Conservation (phyloP, 257 asterid species). For the Solanum acaule region DNA sequence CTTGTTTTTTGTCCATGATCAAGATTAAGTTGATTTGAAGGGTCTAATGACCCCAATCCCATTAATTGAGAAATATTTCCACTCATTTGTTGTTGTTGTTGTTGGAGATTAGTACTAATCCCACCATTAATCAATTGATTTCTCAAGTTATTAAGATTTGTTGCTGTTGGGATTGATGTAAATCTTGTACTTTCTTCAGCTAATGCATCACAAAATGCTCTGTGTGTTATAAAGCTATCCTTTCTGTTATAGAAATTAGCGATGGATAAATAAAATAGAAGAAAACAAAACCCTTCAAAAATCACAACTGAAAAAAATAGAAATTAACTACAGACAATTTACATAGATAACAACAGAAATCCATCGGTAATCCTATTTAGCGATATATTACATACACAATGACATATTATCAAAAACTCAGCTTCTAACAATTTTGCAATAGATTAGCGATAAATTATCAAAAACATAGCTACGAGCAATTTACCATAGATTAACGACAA, state of each 20-base stretch:
- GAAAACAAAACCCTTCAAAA: not conserved
- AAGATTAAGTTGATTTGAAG: constrained; percentile 10
- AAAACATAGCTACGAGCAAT: too few relatives aligned
- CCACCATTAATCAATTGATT: constrained; percentile 36
- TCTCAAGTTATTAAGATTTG: constrained; percentile 50
- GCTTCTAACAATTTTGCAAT: not conserved
- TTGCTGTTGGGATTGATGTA: constrained; percentile 24
- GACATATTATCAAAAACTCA: not conserved
- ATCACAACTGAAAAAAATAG: not conserved
- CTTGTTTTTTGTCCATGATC: constrained; percentile 40
- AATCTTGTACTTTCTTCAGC: constrained; percentile 78
- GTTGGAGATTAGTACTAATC: not conserved
- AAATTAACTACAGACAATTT: not conserved
- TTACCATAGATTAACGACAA: not conserved
- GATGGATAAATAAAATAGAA: not conserved
- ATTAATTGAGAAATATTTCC: constrained; percentile 8
- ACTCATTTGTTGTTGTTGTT: constrained; percentile 7
- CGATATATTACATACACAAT: not conserved
- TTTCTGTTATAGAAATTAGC: constrained; percentile 35
- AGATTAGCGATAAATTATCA: too few relatives aligned
- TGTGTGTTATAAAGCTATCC: constrained; percentile 87
- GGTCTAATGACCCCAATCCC: constrained; percentile 17
- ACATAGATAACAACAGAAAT: not conserved
- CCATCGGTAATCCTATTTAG: not conserved
- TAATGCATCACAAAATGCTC: constrained; percentile 89